phyloP scores from a whole-genome alignment of 202 grass and related monocot genomes.

The Saccharum hybrid region DNA sequence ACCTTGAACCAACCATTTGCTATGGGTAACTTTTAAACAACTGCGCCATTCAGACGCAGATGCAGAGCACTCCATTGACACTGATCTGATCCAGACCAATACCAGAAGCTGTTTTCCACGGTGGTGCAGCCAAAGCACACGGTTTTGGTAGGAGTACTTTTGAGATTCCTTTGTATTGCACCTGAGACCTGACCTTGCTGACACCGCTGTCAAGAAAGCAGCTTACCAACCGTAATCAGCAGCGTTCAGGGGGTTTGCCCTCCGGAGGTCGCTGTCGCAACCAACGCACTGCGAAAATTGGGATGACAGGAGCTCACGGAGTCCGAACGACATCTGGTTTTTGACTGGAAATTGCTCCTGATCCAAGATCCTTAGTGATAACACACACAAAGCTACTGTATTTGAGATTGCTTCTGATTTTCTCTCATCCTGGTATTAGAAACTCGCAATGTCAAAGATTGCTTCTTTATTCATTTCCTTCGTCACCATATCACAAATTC shows the following conservation, averaged over 20 bases:
- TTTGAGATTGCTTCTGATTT: not conserved
- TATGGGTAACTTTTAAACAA: not conserved
- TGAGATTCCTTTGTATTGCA: too few relatives aligned
- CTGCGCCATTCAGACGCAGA: not conserved
- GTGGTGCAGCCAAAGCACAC: not conserved
- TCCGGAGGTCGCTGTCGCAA: slow-evolving; percentile 29
- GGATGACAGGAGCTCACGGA: not conserved
- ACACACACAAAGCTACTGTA: not conserved
- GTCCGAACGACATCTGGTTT: not conserved
- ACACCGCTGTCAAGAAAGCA: too few relatives aligned
- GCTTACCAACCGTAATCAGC: slow-evolving; percentile 34
- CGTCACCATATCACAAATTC: slow-evolving; percentile 24
- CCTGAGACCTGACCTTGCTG: too few relatives aligned
- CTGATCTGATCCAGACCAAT: not conserved
- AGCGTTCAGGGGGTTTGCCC: not conserved
- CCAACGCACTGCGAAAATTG: slow-evolving; percentile 2
- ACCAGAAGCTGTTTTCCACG: not conserved
- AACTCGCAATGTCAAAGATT: slow-evolving; percentile 16
- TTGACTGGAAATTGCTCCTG: not conserved
- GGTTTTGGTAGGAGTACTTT: not conserved
- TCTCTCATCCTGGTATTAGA: not conserved
- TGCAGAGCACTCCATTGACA: not conserved
- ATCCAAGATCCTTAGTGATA: too few relatives aligned
- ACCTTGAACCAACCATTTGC: too few relatives aligned
- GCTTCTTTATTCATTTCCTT: not conserved